These are phyloP conservation scores for Ogataea sp. DNA, from an alignment of 805 yeast genomes.

Conservation along the genomic window DNA sequence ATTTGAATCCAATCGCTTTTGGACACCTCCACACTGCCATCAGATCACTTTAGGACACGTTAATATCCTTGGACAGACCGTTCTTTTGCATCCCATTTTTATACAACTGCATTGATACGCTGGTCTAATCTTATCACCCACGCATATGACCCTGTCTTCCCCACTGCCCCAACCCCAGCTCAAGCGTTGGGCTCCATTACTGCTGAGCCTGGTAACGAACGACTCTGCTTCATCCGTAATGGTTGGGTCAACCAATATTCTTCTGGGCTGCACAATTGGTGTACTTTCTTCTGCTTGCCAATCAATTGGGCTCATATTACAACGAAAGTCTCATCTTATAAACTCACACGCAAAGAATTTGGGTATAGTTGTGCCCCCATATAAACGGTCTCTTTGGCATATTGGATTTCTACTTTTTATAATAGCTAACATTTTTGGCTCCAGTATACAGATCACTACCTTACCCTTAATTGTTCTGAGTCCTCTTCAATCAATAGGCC, in stretches of 20 bases:
- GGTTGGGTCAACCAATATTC: slow-evolving; percentile 23
- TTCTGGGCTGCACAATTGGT: slow-evolving; percentile 62
- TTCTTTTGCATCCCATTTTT: too few relatives aligned
- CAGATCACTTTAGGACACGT: too few relatives aligned
- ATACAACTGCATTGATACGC: too few relatives aligned
- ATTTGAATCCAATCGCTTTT: too few relatives aligned
- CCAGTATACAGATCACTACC: slow-evolving; percentile 76
- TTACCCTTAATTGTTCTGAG: slow-evolving; percentile 72
- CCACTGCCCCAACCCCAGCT: too few relatives aligned
- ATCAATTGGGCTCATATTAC: slow-evolving; percentile 74
- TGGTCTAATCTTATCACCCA: too few relatives aligned
- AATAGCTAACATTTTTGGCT: slow-evolving; percentile 68
- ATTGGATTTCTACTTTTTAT: slow-evolving; percentile 66
- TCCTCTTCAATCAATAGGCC: slow-evolving; percentile 79
- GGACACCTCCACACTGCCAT: too few relatives aligned
- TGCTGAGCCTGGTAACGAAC: too few relatives aligned
- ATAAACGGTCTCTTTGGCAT: slow-evolving; percentile 61
- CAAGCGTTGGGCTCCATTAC: too few relatives aligned
- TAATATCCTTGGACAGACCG: too few relatives aligned
- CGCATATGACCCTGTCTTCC: too few relatives aligned
- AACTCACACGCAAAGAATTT: slow-evolving; percentile 23
- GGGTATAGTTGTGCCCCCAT: slow-evolving; percentile 20
- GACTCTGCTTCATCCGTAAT: too few relatives aligned
- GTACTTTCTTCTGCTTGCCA: slow-evolving; percentile 71
- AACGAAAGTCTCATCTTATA: slow-evolving; percentile 64